Evolutionary conservation across 768 basidiomycete genomes (phyloP).

Genomic region (Termitomyces sp.): DNA sequence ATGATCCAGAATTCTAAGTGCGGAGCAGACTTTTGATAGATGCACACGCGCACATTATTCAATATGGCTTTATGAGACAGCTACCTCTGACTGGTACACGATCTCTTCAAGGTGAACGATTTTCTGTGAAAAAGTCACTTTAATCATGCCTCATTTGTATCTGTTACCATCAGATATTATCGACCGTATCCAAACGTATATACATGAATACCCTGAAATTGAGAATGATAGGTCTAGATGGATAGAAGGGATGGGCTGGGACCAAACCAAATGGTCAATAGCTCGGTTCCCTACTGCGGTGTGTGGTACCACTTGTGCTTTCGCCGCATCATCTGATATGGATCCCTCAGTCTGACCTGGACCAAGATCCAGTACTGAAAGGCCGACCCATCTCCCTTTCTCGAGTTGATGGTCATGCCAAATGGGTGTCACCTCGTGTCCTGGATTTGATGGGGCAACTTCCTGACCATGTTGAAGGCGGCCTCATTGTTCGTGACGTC

Average conservation of each 20-base stretch:
- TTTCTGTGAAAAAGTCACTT: background rate
- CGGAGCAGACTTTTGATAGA: constrained; percentile 33
- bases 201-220: constrained; percentile 52
- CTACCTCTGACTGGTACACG: constrained; percentile 54
- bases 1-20: background rate
- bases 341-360: constrained; percentile 58
- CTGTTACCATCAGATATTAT: constrained; percentile 46
- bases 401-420: constrained; percentile 80
- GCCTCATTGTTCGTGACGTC: constrained; percentile 60
- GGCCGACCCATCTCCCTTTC: constrained; percentile 67
- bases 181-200: constrained; percentile 50
- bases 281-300: constrained; percentile 70
- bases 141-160: background rate
- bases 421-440: constrained; percentile 78
- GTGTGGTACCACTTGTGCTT: constrained; percentile 9
- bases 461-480: constrained; percentile 64
- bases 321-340: background rate
- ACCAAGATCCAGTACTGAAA: constrained; percentile 57
- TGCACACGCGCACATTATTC: constrained; percentile 73
- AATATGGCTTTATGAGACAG: constrained; percentile 66
- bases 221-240: constrained; percentile 49
- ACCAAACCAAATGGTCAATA: constrained; percentile 76
- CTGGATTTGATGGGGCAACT: constrained; percentile 58
- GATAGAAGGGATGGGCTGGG: constrained; percentile 91
- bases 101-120: constrained; percentile 50